Conservation (phyloP, 176 grass and related monocot genomes). For the Elaeis guineensis region DNA sequence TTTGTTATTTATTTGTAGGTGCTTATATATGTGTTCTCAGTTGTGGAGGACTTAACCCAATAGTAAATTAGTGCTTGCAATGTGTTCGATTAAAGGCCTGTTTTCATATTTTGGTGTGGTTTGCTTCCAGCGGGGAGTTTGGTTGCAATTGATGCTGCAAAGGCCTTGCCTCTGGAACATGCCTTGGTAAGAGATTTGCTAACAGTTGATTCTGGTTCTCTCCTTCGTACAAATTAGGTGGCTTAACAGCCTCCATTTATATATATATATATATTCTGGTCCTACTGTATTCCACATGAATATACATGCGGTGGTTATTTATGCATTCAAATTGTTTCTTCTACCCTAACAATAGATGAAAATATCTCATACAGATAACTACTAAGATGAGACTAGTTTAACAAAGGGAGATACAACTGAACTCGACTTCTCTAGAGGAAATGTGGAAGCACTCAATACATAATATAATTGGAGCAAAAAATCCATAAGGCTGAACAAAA, state of each 20-base stretch:
- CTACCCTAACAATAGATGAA: no score
- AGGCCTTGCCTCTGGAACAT: slow-evolving; percentile 47
- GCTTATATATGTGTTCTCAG: not conserved
- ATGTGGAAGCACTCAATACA: no score
- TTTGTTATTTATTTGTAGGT: not conserved
- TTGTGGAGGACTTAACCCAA: not conserved
- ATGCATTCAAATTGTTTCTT: no score
- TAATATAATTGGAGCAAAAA: no score
- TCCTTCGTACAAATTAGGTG: not conserved
- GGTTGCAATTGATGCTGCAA: slow-evolving; percentile 36
- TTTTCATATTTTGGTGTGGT: slow-evolving; percentile 3
- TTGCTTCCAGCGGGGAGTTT: slow-evolving; percentile 57
- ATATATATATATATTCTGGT: not conserved
- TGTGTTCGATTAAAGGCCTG: slow-evolving; percentile 30
- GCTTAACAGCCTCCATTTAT: not conserved
- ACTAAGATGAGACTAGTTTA: no score
- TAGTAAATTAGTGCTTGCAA: not conserved
- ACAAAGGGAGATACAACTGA: no score
- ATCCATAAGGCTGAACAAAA: no score
- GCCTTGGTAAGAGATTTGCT: slow-evolving; percentile 36
- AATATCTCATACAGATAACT: no score
- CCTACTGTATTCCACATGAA: not conserved
- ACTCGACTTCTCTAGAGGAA: no score
- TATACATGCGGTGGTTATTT: no score
- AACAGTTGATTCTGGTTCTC: not conserved